Percentiles rank a stretch among this genome's conserved stretches.
These are phyloP conservation scores for Calocera viscosa DNA, from an alignment of 768 basidiomycete species.

Conservation along the genomic window DNA sequence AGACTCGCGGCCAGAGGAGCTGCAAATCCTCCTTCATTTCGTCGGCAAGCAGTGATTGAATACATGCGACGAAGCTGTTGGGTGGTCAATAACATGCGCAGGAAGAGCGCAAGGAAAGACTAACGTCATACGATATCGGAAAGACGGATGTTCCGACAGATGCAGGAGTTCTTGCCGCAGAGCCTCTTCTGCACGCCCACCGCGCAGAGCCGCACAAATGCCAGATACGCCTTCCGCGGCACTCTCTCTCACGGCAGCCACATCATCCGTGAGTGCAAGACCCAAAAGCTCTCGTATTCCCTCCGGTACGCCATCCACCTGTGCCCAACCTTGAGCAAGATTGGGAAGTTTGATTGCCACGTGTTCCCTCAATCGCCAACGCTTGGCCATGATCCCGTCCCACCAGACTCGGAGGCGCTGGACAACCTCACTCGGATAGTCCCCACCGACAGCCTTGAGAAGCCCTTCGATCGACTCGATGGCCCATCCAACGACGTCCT, in stretches of 20 bases:
- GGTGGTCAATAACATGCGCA: constrained; percentile 16
- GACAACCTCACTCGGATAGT: constrained; percentile 35
- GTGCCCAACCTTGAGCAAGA: constrained; percentile 32
- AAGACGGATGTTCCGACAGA: constrained; percentile 38
- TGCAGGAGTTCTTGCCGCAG: constrained; percentile 26
- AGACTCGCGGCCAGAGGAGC: constrained; percentile 44
- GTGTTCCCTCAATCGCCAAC: constrained; percentile 74
- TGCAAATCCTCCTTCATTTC: constrained; percentile 34
- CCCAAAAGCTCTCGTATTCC: constrained; percentile 43
- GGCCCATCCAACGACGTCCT: constrained; percentile 56
- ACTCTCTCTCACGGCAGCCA: constrained; percentile 74
- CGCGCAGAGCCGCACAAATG: constrained; percentile 18
- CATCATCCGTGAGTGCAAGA: constrained; percentile 57
- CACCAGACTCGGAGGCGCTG: constrained; percentile 38
- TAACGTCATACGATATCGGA: constrained; percentile 60
- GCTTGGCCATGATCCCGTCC: constrained; percentile 43
- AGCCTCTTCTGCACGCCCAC: constrained; percentile 17
- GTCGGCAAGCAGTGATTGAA: constrained; percentile 44
- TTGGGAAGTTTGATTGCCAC: constrained; percentile 44
- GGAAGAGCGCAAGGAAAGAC: constrained; percentile 22
- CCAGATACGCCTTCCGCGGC: constrained; percentile 52
- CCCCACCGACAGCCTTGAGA: constrained; percentile 38
- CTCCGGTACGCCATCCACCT: constrained; percentile 34
- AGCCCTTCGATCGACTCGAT: constrained; percentile 54
- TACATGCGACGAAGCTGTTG: constrained; percentile 59